Evolutionary conservation across 2,329 filamentous ascomycete species (phyloP).

Genomic region (Penicillium sp.): DNA sequence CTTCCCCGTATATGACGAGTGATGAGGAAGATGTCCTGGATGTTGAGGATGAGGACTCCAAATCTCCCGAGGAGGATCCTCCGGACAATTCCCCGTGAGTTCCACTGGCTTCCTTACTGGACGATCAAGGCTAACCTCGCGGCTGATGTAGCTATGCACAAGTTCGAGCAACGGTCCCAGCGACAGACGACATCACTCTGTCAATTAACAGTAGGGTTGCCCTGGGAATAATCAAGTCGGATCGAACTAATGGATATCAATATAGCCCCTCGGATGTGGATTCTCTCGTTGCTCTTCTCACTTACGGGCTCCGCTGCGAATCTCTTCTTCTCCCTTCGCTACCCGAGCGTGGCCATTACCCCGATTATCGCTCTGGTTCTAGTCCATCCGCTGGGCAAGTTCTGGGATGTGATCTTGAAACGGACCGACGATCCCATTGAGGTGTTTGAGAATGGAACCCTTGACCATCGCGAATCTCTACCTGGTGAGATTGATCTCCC

Average conservation of each 20-base stretch:
- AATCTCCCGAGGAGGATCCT: constrained; percentile 32
- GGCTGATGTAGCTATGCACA: constrained; percentile 59
- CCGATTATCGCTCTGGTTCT: constrained; percentile 69
- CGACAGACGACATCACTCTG: constrained; percentile 72
- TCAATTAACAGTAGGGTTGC: constrained; percentile 66
- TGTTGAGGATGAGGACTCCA: constrained; percentile 36
- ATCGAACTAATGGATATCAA: constrained; percentile 2
- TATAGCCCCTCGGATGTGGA: constrained; percentile 77
- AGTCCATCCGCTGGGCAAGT: constrained; percentile 76
- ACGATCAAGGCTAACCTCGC: background rate
- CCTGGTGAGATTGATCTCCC: constrained; percentile 13
- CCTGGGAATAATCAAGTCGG: background rate
- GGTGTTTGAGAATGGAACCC: constrained; percentile 60
- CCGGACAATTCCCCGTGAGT: constrained; percentile 35
- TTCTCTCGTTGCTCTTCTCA: constrained; percentile 74
- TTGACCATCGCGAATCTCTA: constrained; percentile 46
- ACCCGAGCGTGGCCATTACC: constrained; percentile 86
- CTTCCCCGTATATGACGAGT: constrained; percentile 22
- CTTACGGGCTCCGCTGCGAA: constrained; percentile 65
- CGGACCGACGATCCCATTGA: constrained; percentile 56
- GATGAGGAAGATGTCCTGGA: constrained; percentile 22
- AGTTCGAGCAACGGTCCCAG: constrained; percentile 76
- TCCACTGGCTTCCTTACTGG: background rate
- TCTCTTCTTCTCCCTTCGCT: constrained; percentile 84
- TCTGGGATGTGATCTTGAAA: constrained; percentile 76